Evolutionary conservation across 2,329 filamentous ascomycete genomes (phyloP).

Genomic region (Zymoseptoria crescenta): DNA sequence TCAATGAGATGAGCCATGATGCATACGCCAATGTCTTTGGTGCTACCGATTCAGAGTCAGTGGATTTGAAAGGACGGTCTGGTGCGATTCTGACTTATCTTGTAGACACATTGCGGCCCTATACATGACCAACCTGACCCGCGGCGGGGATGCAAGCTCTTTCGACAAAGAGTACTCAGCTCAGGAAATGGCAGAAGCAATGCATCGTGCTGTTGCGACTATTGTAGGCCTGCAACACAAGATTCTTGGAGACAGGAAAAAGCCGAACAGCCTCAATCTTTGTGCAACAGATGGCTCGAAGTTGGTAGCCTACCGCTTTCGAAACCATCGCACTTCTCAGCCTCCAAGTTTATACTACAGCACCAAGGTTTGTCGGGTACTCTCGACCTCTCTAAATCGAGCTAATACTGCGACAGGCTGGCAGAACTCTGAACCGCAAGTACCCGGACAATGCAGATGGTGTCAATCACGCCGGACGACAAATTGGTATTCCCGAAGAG

Average conservation of each 20-base stretch:
- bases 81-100: neutral
- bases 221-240: constrained; percentile 41
- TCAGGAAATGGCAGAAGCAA: constrained; percentile 37
- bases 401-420: constrained; percentile 28
- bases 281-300: constrained; percentile 44
- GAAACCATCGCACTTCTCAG: constrained; percentile 45
- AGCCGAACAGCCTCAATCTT: constrained; percentile 46
- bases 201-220: constrained; percentile 37
- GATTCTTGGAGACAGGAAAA: constrained; percentile 33
- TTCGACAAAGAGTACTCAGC: constrained; percentile 36
- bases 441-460: constrained; percentile 43
- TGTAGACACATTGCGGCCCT: constrained; percentile 38
- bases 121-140: constrained; percentile 41
- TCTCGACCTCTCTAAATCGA: neutral
- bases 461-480: constrained; percentile 26
- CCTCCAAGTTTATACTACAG: constrained; percentile 47
- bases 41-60: constrained; percentile 44
- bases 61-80: constrained; percentile 16
- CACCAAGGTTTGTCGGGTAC: constrained; percentile 10
- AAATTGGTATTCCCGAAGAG: constrained; percentile 29
- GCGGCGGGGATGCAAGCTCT: constrained; percentile 10
- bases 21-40: constrained; percentile 44
- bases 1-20: constrained; percentile 39
- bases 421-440: constrained; percentile 46
- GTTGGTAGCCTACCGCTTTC: constrained; percentile 45